Conservation (phyloP, 257 asterid genomes). For the Mentha longifolia region DNA sequence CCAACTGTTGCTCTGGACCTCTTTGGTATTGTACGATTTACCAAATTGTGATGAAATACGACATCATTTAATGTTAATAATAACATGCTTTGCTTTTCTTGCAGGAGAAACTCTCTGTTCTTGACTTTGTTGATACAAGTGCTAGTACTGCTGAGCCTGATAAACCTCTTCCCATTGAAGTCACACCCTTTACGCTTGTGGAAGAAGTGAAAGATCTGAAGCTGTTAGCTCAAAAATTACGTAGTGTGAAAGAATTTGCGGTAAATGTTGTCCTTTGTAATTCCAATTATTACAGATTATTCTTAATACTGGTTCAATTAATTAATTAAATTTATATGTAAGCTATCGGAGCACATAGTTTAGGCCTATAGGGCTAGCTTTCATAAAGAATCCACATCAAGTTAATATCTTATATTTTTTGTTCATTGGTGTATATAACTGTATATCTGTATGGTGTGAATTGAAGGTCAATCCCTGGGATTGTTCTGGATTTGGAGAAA, state of each 20-base stretch:
- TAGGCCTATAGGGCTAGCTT: too few species aligned
- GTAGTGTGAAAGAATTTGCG: constrained; percentile 83
- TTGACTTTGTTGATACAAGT: constrained; percentile 72
- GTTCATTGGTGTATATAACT: not conserved
- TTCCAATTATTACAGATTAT: constrained; percentile 2
- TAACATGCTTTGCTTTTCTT: constrained; percentile 31
- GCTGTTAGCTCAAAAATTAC: constrained; percentile 75
- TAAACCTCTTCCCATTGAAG: constrained; percentile 72
- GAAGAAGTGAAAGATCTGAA: constrained; percentile 90
- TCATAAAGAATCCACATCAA: too few species aligned
- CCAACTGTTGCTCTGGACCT: constrained; percentile 5
- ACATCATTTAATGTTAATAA: constrained; percentile 9
- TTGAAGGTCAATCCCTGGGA: not conserved
- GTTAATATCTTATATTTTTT: not conserved
- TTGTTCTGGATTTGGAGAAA: not conserved
- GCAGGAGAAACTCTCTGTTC: constrained; percentile 71
- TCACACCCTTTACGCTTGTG: constrained; percentile 77
- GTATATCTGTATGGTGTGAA: not conserved
- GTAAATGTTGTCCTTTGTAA: constrained; percentile 46
- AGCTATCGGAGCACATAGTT: not conserved
- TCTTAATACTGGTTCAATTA: not conserved
- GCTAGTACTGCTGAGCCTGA: constrained; percentile 49
- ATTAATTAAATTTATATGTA: not conserved
- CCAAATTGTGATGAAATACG: constrained; percentile 10
- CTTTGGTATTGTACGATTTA: not conserved